phyloP scores from a whole-genome alignment of 192 early-diverging fungal species.

The Coemansia sp. region DNA sequence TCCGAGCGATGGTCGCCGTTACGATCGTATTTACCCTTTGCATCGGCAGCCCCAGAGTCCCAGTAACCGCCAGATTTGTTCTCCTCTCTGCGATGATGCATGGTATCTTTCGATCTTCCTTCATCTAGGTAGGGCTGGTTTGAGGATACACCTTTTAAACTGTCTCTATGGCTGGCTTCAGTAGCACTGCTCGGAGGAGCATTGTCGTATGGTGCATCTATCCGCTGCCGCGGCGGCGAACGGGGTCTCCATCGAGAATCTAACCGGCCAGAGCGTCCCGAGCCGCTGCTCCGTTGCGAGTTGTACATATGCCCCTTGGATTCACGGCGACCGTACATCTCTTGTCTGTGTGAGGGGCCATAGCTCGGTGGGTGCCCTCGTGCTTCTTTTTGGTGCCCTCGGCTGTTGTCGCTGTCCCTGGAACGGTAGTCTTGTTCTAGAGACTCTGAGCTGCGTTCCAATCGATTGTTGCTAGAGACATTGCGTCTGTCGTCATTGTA shows the following conservation, averaged over 20 bases:
- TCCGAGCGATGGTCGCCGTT: not conserved
- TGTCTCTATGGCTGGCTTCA: not conserved
- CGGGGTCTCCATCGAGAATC: not conserved
- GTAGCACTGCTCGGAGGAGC: not conserved
- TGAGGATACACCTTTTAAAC: not conserved
- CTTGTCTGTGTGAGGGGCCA: not conserved
- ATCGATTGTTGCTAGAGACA: not conserved
- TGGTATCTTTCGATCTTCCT: not conserved
- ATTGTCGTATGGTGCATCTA: not conserved
- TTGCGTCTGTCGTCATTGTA: constrained; percentile 4
- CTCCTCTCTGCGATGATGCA: not conserved
- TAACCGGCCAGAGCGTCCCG: not conserved
- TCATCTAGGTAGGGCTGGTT: not conserved
- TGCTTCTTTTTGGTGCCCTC: constrained; percentile 9
- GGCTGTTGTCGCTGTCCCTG: constrained; percentile 11
- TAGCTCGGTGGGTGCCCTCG: not conserved
- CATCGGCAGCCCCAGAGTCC: not conserved
- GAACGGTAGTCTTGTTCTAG: not conserved
- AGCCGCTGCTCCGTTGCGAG: not conserved
- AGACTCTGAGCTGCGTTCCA: not conserved
- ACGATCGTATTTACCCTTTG: not conserved
- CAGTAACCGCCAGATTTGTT: not conserved
- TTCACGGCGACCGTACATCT: not conserved
- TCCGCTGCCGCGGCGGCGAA: not conserved
- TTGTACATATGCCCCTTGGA: not conserved